Base-by-base conservation (phyloP, 768 basidiomycete species). In the Pulveroboletus sp. region DNA sequence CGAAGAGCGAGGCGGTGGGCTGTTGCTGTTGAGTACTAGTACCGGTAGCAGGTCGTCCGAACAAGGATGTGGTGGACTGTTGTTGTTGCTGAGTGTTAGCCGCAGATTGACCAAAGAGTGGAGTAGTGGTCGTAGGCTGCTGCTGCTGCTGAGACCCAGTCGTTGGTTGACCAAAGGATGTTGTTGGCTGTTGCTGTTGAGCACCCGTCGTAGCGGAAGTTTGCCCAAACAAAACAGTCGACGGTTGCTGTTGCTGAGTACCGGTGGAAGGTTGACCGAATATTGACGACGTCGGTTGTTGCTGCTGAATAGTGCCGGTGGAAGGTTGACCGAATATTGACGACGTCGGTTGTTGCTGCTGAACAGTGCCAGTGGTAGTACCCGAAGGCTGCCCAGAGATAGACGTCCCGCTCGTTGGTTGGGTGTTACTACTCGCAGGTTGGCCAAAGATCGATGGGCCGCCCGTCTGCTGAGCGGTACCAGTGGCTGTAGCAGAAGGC, bases 241-340 rank as follows among this genome's bases (percentile, higher is more conserved):
- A 38, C 4, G 55, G 43, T 24, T 50, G 51, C 47, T 61, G 68
- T 39, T 47, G 64, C 45, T 65, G 58, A 21, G 60, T 45, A n/a
- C 52, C 41, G 6, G 33, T 12, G 0, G 51, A 29, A 25, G 57
- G 49, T 17, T 55, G 59, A 19, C 47, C 25, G 23, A 56, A 60
- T 1, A 49, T 31, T 4, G 50, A 41, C 12, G 58, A 34, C 2
- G 55, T 16, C 10, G 44, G 45, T 29, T 50, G 55, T 24, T 48
- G 53, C 24, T 52, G 58, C 21, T 43, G 45, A 21, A 55, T 41
- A 2, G 57, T 48, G 13, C 41, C 40, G 6, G 53, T 49, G 40
- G 51, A 33, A 9, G 63, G 29, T 45, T 70, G 68, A 8, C 74
- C 71, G 49, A 78, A 75, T 16, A 73, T 44, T 9, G 70, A 60